Evolutionary conservation across 2,329 filamentous ascomycete genomes (phyloP), one percentile per base, ranked within the genome.

Genomic region (Neonectria coccinea): DNA sequence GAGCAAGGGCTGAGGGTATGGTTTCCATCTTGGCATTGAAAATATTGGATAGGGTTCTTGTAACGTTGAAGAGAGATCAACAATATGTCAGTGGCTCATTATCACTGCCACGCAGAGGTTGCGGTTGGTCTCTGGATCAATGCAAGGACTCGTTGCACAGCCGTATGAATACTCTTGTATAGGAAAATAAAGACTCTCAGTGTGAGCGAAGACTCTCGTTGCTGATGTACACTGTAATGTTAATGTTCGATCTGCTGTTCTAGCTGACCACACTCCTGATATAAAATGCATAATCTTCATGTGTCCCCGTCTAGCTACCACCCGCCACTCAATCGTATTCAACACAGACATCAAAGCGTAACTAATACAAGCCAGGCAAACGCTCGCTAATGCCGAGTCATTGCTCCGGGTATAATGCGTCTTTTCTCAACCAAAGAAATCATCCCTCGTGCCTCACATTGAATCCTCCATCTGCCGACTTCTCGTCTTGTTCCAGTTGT

Each of bases 381-480:
- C 67, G 70, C 72, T 74, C 69, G 67, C 68, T 69, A 61, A 68
- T 69, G 68, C 60, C 62, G 70, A 70, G 70, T 61, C 59, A 66
- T 59, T 72, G 67, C 72, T 70, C 68, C 67, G 72, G 72, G 72
- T 74, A 74, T 73, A 74, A 73, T 74, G 66, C 69, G 67, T 67
- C 58, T 33, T 33, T 66, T 56, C 54, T 56, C 59, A 51, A 52
- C 14, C 55, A 63, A 64, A 29, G 57, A 20, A 59, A 11, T 41
- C 56, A 29, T 50, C 27, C 25, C 18, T 45, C 41, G 2, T 55
- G 51, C 50, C 45, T 80, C 74, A 89, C 87, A 89, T 89, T 67
- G 84, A 89, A 71, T 90, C 89, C 74, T 91, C 90, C 81, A 90
- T 86, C 83, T 91, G 91, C 69, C 85, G 81, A 74, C 88, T 91